Conservation (phyloP, 2,329 filamentous ascomycete genomes). For the Neopestalotiopsis rosae region DNA sequence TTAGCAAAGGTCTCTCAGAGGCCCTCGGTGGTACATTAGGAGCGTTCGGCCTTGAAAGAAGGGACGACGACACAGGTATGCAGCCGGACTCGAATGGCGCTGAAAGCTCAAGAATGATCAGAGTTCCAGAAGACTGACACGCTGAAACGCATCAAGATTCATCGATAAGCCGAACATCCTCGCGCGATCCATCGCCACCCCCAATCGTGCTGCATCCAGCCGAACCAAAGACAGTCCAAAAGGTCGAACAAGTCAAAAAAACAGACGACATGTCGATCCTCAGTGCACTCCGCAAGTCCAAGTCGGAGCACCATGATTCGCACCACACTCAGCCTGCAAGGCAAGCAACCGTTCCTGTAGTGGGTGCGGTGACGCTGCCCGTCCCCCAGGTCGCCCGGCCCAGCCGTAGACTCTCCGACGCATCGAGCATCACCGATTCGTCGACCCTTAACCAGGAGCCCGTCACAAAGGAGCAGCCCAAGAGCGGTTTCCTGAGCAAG, state of each 20-base stretch:
- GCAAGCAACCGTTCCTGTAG: neutral
- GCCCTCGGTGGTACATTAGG: neutral
- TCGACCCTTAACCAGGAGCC: neutral
- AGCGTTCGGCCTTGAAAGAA: neutral
- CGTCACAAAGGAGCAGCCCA: neutral
- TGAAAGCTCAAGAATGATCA: neutral
- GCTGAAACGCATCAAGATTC: neutral
- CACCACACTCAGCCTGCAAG: neutral
- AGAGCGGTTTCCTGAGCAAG: neutral
- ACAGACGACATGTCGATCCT: conserved; percentile 1
- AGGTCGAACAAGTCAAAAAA: neutral
- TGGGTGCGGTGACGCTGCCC: neutral
- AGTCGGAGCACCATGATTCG: neutral
- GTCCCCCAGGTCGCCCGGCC: neutral
- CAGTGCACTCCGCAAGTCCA: neutral
- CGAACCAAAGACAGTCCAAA: neutral
- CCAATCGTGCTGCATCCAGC: neutral
- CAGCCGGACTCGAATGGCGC: neutral
- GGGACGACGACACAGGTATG: neutral
- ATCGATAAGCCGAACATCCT: neutral
- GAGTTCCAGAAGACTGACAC: neutral
- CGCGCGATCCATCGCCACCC: neutral
- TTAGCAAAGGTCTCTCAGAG: neutral
- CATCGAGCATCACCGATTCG: neutral
- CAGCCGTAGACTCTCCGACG: neutral